These are phyloP conservation scores for Clonostachys rhizophaga DNA, from an alignment of 2,329 filamentous ascomycete species.

Conservation along the genomic window DNA sequence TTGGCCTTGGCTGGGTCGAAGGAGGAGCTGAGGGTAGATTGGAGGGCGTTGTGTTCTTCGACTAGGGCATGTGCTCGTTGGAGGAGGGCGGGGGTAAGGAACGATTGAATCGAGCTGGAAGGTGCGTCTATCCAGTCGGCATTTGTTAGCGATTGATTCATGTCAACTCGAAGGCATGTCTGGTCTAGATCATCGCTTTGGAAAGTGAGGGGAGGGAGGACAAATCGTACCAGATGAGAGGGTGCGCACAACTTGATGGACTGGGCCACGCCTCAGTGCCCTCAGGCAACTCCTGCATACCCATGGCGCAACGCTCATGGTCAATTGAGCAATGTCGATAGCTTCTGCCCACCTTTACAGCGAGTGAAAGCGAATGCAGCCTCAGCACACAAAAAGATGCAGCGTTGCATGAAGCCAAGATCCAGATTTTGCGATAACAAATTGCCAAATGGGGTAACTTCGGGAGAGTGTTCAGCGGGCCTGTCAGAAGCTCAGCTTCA, in stretches of 20 bases:
- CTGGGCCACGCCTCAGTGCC: slow-evolving; percentile 14
- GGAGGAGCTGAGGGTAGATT: slow-evolving; percentile 38
- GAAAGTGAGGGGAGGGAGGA: neutral
- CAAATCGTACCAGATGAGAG: slow-evolving; percentile 4
- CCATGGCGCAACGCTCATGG: slow-evolving; percentile 26
- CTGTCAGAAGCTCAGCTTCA: too few relatives aligned
- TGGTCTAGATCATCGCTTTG: neutral
- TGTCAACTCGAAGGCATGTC: neutral
- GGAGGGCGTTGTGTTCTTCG: slow-evolving; percentile 52
- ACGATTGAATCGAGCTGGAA: slow-evolving; percentile 19
- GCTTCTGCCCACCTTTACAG: too few relatives aligned
- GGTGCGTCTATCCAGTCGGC: slow-evolving; percentile 6
- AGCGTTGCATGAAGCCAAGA: too few relatives aligned
- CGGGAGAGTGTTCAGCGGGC: too few relatives aligned
- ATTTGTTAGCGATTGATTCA: slow-evolving; percentile 2
- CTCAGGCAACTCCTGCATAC: slow-evolving; percentile 27
- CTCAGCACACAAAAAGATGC: too few relatives aligned
- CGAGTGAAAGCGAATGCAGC: too few relatives aligned
- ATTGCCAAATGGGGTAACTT: too few relatives aligned
- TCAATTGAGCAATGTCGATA: neutral
- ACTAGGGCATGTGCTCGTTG: slow-evolving; percentile 54
- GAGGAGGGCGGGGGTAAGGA: slow-evolving; percentile 47
- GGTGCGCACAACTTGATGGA: slow-evolving; percentile 20
- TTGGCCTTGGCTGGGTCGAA: slow-evolving; percentile 56
- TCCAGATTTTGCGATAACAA: too few relatives aligned